These are phyloP conservation scores for Cordyceps tenuipes DNA, from an alignment of 2,329 filamentous ascomycete species.

Conservation along the genomic window DNA sequence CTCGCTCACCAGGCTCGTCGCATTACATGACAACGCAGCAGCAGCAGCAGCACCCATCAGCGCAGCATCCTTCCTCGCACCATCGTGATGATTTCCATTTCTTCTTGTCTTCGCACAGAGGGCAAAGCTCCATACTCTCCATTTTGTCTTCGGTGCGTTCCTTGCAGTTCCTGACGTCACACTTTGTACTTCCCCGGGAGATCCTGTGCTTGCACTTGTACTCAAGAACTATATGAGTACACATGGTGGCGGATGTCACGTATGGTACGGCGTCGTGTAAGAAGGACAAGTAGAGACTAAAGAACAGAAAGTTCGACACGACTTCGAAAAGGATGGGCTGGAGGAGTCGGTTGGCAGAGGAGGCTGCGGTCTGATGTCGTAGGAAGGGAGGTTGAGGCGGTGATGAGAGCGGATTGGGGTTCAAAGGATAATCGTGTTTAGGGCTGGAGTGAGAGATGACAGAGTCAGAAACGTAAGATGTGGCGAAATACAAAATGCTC, in stretches of 20 bases:
- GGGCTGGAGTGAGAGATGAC: neutral
- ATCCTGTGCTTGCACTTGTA: conserved; percentile 30
- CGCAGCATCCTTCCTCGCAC: conserved; percentile 28
- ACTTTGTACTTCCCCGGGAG: conserved; percentile 27
- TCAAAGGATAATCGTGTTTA: neutral
- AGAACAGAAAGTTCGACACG: neutral
- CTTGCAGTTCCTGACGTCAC: conserved; percentile 23
- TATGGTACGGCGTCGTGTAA: neutral
- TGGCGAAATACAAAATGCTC: neutral
- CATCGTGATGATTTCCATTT: conserved; percentile 26
- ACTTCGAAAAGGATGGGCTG: neutral
- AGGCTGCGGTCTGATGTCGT: neutral
- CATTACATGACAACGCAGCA: conserved; percentile 8
- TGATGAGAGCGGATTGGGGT: neutral
- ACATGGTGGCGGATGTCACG: conserved; percentile 20
- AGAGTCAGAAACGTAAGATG: neutral
- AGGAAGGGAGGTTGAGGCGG: neutral
- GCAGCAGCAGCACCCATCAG: conserved; percentile 6
- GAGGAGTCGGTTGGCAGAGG: neutral
- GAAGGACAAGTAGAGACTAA: neutral
- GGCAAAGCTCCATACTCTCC: conserved; percentile 24
- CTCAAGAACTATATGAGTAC: conserved; percentile 25
- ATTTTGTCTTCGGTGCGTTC: conserved; percentile 24
- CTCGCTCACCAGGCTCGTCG: neutral
- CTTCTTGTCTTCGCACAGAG: conserved; percentile 26